These are phyloP conservation scores for Eragrostis nindensis DNA, from an alignment of 176 grass and related monocot genomes.

Conservation along the genomic window DNA sequence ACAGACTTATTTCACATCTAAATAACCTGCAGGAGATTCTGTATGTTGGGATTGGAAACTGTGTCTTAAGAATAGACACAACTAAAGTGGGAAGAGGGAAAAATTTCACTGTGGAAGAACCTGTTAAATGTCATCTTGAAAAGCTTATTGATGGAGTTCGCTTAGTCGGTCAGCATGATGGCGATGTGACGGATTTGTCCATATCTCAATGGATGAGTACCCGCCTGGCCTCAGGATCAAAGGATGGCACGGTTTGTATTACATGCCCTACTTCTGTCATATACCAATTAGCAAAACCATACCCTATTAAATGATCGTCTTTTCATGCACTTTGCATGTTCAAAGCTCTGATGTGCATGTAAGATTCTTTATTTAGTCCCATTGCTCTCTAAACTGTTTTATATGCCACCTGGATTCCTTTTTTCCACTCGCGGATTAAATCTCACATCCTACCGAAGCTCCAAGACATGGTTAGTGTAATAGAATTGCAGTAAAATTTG, in stretches of 20 bases:
- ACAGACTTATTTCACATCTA: not conserved
- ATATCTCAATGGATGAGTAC: conserved; percentile 99
- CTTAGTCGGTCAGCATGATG: conserved; percentile 88
- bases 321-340: not conserved
- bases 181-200: conserved; percentile 84
- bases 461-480: not conserved
- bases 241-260: conserved; percentile 92
- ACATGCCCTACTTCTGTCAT: conserved; percentile 4
- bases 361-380: not conserved
- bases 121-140: conserved; percentile 82
- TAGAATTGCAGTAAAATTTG: not conserved
- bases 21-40: conserved; percentile 73
- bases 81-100: conserved; percentile 88
- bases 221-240: conserved; percentile 89
- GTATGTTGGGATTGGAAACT: conserved; percentile 91
- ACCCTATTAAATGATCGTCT: not conserved
- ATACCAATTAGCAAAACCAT: conserved; percentile 18
- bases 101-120: conserved; percentile 74
- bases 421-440: not conserved
- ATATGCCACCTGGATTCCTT: not conserved
- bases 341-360: conserved; percentile 14
- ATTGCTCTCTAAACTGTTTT: not conserved
- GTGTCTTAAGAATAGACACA: conserved; percentile 81
- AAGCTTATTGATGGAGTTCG: conserved; percentile 84
- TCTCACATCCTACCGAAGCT: not conserved